Base-by-base conservation (phyloP, 2,329 filamentous ascomycete species). In the Penicillium oxalicum region DNA sequence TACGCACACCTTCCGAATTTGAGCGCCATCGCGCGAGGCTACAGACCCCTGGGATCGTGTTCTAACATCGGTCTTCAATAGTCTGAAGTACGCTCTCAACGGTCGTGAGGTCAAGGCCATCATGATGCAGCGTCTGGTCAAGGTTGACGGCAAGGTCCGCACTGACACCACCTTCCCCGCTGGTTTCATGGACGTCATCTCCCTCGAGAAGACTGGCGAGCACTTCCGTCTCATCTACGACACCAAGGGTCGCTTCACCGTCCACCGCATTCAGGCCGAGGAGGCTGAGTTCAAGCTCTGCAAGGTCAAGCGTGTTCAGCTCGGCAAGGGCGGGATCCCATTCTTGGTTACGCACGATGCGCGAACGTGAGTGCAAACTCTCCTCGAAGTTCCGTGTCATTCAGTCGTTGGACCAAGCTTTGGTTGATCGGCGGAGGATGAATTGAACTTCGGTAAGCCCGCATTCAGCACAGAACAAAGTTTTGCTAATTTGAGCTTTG, bases 271-370 rank as follows among this genome's bases (percentile, higher is more conserved):
- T 80, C 91, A 94, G 76, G 79, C 84, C 66, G 93, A 97, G 82
- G 93, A 98, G 88, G 91, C 91, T 68, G 86, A 93, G 82, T 98
- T 96, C 88, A 98, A 98, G 87, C 83, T 98, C 69, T 91, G 91
- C 83, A 98, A 97, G 84, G 93, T 98, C 81, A 96, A 96, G 88
- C 87, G 91, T 71, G 93, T 98, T 59, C 93, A 98, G 83, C 84
- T 98, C 70, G 93, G 93, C 82, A 91, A 90, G 79, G 94, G 93
- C 79, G 93, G 91, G 82, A 95, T 98, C 86, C 93, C 93, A 94
- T 98, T 95, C 91, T 96, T 97, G 90, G 93, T 98, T 88, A 98
- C 93, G 91, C 93, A 98, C 88, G 93, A 98, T 93, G 93, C 93
- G 80, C 87, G 93, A 90, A 98, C 93, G 91, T 98, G 82, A 95